phyloP scores from a whole-genome alignment of 345 rosid genomes.

The Ceriops zippeliana region DNA sequence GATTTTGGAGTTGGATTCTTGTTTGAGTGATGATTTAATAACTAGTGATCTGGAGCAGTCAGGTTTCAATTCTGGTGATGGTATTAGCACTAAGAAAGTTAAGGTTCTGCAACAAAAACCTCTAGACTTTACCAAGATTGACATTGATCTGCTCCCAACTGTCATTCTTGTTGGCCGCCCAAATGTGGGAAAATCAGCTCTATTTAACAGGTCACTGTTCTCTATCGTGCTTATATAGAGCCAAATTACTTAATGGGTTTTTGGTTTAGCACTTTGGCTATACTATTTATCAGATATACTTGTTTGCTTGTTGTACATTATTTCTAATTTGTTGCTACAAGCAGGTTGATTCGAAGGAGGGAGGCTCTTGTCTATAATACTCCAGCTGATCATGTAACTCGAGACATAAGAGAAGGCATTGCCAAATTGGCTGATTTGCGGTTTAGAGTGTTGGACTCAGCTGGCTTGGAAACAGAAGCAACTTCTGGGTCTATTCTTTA shows the following conservation, averaged over 20 bases:
- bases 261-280: no score
- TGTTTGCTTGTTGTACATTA: background rate
- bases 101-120: constrained; percentile 38
- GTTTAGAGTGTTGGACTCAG: constrained; percentile 86
- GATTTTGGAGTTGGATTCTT: constrained; percentile 15
- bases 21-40: constrained; percentile 11
- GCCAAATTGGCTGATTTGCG: constrained; percentile 84
- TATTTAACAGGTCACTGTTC: constrained; percentile 68
- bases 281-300: background rate
- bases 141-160: constrained; percentile 60
- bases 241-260: background rate
- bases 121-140: constrained; percentile 69
- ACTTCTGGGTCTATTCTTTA: constrained; percentile 81
- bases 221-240: constrained; percentile 5
- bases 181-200: constrained; percentile 93
- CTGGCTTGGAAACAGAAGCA: constrained; percentile 92
- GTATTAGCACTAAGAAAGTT: constrained; percentile 19
- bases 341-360: constrained; percentile 80
- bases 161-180: constrained; percentile 89
- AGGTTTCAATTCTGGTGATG: constrained; percentile 20
- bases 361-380: constrained; percentile 94
- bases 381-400: constrained; percentile 88
- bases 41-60: constrained; percentile 12
- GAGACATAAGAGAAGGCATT: constrained; percentile 90
- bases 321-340: background rate